Evolutionary conservation across 2,329 filamentous ascomycete species (phyloP).

Genomic region (Coleophoma eucalyptorum): DNA sequence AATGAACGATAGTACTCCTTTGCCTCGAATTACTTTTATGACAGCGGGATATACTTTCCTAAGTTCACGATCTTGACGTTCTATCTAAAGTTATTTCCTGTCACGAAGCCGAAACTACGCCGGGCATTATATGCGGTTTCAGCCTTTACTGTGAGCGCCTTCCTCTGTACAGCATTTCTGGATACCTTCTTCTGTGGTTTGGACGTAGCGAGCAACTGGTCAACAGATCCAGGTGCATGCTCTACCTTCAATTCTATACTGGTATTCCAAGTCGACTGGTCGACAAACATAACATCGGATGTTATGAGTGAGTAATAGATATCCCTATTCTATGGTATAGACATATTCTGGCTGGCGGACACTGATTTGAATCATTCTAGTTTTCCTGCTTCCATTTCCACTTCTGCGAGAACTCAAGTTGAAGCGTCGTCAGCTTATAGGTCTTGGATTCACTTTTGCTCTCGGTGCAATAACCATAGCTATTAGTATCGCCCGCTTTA

Average conservation of each 20-base stretch:
- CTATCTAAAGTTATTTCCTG: not conserved
- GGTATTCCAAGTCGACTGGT: constrained; percentile 1
- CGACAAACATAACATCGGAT: not conserved
- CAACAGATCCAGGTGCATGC: not conserved
- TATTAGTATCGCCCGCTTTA: not conserved
- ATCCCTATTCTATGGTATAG: not conserved
- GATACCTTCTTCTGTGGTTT: constrained; percentile 1
- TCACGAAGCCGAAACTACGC: not conserved
- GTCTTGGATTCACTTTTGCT: not conserved
- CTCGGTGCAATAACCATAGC: constrained; percentile 1
- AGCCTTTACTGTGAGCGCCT: not conserved
- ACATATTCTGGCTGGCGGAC: not conserved
- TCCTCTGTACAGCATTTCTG: not conserved
- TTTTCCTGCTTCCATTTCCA: constrained; percentile 1
- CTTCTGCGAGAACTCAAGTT: constrained; percentile 1
- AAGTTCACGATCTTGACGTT: constrained; percentile 1
- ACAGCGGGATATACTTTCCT: constrained; percentile 1
- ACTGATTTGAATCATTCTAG: not conserved
- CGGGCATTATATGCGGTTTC: not conserved
- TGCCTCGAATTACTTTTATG: constrained; percentile 2
- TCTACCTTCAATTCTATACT: not conserved
- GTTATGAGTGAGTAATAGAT: not conserved
- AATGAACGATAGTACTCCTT: not conserved
- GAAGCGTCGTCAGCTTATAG: not conserved
- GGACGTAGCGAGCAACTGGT: not conserved